Evolutionary conservation across 2,329 filamentous ascomycete genomes (phyloP).

Genomic region (Alternaria ventricosa): DNA sequence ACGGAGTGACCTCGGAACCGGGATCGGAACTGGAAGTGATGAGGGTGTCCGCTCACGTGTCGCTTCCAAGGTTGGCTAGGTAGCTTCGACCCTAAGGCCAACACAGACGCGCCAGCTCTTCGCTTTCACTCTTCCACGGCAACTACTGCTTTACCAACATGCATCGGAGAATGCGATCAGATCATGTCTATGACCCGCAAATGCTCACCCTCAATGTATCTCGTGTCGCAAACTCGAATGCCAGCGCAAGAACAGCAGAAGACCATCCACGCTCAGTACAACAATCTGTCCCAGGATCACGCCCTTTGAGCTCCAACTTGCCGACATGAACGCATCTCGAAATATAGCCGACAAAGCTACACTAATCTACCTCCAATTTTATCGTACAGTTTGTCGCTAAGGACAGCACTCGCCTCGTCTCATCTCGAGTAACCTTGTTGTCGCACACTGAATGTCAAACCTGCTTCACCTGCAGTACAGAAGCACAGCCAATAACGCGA

Average conservation of each 20-base stretch:
- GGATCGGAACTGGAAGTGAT: neutral
- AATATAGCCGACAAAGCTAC: neutral
- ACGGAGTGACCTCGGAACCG: neutral
- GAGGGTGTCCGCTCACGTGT: neutral
- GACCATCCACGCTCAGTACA: neutral
- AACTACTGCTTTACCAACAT: neutral
- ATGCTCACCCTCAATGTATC: neutral
- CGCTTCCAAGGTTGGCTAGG: neutral
- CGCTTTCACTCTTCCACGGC: neutral
- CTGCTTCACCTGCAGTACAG: neutral
- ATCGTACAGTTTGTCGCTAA: neutral
- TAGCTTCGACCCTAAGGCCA: neutral
- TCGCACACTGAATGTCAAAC: neutral
- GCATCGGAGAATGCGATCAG: neutral
- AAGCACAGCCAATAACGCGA: too few relatives aligned
- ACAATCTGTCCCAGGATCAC: neutral
- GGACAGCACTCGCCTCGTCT: neutral
- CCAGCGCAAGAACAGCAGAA: neutral
- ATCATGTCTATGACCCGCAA: too few relatives aligned
- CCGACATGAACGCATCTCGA: neutral
- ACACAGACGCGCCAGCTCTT: neutral
- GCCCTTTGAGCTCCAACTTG: neutral
- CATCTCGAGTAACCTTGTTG: neutral
- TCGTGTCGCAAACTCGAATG: neutral
- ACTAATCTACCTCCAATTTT: neutral